Conservation (phyloP, 2,329 filamentous ascomycete species). For the Akanthomyces muscarius region DNA sequence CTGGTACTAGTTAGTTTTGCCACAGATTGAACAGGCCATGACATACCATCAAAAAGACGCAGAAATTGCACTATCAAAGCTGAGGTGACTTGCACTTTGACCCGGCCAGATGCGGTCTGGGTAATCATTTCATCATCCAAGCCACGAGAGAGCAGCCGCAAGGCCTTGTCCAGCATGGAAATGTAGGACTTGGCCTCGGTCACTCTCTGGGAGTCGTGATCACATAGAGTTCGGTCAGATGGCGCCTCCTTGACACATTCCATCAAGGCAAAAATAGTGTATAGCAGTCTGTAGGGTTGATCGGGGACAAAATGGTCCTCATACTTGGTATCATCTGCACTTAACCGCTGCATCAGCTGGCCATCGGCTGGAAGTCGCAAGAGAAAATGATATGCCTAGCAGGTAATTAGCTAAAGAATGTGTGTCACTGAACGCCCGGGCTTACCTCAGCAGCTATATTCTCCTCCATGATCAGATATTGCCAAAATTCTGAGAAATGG, state of each 20-base stretch:
- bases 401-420: conserved; percentile 20
- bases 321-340: conserved; percentile 48
- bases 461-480: conserved; percentile 71
- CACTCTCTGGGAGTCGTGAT: conserved; percentile 4
- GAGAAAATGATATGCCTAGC: conserved; percentile 66
- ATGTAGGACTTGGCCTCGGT: not conserved
- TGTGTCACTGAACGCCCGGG: not conserved
- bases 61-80: conserved; percentile 1
- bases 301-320: conserved; percentile 62
- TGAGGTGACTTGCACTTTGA: not conserved
- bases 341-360: conserved; percentile 56
- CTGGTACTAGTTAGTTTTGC: not conserved
- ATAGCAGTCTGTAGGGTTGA: conserved; percentile 69
- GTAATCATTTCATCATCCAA: conserved; percentile 7
- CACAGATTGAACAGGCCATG: not conserved
- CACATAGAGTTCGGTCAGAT: not conserved
- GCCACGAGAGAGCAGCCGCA: not conserved
- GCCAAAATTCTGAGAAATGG: conserved; percentile 81
- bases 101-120: not conserved
- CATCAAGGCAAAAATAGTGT: conserved; percentile 64
- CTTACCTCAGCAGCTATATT: conserved; percentile 62
- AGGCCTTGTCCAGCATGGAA: not conserved
- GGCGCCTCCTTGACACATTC: conserved; percentile 50
- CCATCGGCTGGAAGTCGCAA: conserved; percentile 65
- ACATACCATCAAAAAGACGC: conserved; percentile 7